Evolutionary conservation across 129 eudicot species (phyloP), one percentile per base, ranked within the genome.

Genomic region (Arctium lappa): DNA sequence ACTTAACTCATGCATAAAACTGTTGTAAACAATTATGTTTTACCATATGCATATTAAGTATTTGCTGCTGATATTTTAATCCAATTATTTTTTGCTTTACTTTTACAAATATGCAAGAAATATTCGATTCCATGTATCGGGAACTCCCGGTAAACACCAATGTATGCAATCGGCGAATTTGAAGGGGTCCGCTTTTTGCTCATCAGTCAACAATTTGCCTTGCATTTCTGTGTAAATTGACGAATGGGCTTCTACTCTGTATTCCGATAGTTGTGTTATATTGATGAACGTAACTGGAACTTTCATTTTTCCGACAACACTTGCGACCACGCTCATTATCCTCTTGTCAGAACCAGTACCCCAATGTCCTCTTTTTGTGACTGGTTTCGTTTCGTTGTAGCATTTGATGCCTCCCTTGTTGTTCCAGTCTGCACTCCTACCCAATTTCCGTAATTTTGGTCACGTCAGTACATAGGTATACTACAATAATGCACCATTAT

Each of bases 101-200:
- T 16, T 72, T 78, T 75, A 90, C 89, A 96, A 86, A 76, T 85
- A 56, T 48, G 98, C 90, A 36, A 88, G 90, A 62, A 96, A 75
- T 69, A 96, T 89, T 79, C 77, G 95, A 81, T 96, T 96, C 97
- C 98, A 96, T 0, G 99, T 96, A 88, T 96, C 99, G 13, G 99
- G 98, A 78, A 96, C 94, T 38, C 99, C 99, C 0, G 99, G 99
- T 72, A 96, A 81, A 81, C 99, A 96, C 99, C 99, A 96, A 81
- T 96, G 98, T 78, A 93, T 93, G 87, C 99, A 96, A 84, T 96
- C 99, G 66, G 99, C 99, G 73, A 79, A 85, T 74, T 85, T 95
- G 15, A 93, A 68, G 0, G 99, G 99, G 74, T 93, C 98, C 0
- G 89, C 93, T 82, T 89, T 96, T 80, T 96, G 84, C 50, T 90